Conservation (phyloP, 1,284 basidiomycete species). For the Lentinula novae-zelandiae region DNA sequence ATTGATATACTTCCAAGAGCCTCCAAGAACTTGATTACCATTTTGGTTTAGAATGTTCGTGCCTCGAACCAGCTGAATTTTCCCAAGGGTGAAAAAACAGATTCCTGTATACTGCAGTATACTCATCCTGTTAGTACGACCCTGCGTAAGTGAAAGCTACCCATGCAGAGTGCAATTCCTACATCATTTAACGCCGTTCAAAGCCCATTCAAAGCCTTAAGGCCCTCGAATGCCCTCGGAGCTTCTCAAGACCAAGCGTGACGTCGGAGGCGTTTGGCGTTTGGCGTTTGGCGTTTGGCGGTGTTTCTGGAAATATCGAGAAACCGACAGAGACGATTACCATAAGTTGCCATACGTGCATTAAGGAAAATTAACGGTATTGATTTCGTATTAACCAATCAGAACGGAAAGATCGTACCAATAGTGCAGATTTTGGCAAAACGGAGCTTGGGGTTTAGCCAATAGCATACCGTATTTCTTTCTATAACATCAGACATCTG, state of each 20-base stretch:
- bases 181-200: not conserved
- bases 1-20: not conserved
- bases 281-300: not conserved
- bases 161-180: not conserved
- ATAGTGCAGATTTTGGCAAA: not conserved
- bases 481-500: not conserved
- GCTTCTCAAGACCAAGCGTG: not conserved
- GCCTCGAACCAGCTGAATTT: not conserved
- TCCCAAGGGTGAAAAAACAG: not conserved
- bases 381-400: not conserved
- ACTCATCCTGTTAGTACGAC: not conserved
- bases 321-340: not conserved
- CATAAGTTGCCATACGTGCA: not conserved
- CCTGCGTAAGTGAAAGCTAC: not conserved
- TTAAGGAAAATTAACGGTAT: not conserved
- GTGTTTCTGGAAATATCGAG: not conserved
- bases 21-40: not conserved
- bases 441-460: not conserved
- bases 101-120: too few species aligned
- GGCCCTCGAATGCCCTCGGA: not conserved
- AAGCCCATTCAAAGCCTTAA: not conserved
- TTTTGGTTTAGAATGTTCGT: not conserved
- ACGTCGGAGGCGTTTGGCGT: not conserved
- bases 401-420: not conserved
- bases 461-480: not conserved